Percentiles rank a stretch among this genome's conserved stretches.
Evolutionary conservation across 2,329 filamentous ascomycete species (phyloP).

Genomic region (Colletotrichum sidae): DNA sequence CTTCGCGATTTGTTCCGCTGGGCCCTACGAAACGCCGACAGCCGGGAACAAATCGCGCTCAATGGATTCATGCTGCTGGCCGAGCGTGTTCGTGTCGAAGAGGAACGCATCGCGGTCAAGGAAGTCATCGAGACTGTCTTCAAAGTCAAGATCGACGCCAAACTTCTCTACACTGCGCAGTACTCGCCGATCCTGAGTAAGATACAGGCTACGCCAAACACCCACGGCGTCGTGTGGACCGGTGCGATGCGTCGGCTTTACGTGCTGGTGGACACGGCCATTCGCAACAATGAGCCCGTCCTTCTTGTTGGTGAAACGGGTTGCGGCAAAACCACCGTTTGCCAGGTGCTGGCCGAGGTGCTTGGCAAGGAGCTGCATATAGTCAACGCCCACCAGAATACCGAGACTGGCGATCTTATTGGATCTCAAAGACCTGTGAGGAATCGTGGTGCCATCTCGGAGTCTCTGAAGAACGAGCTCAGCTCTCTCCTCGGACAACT

Average conservation of each 20-base stretch:
- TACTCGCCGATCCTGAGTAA: slow-evolving; percentile 67
- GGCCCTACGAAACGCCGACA: slow-evolving; percentile 87
- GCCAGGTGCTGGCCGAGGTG: slow-evolving; percentile 89
- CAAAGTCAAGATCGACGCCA: slow-evolving; percentile 83
- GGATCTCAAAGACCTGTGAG: slow-evolving; percentile 92
- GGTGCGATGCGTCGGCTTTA: slow-evolving; percentile 93
- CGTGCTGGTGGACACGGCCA: slow-evolving; percentile 85
- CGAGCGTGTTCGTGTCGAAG: slow-evolving; percentile 91
- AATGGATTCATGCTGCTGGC: slow-evolving; percentile 98
- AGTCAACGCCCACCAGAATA: slow-evolving; percentile 98
- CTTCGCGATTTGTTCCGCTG: slow-evolving; percentile 95
- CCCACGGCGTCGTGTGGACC: slow-evolving; percentile 88
- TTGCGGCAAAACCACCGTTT: slow-evolving; percentile 97
- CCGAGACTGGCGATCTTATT: slow-evolving; percentile 96
- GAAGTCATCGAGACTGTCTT: slow-evolving; percentile 90
- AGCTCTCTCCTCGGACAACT: slow-evolving; percentile 55
- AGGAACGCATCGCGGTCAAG: slow-evolving; percentile 88
- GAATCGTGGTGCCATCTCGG: slow-evolving; percentile 81
- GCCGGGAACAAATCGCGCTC: slow-evolving; percentile 85
- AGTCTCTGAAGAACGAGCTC: slow-evolving; percentile 74
- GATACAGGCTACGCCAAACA: slow-evolving; percentile 59
- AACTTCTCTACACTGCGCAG: slow-evolving; percentile 75
- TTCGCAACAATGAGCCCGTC: slow-evolving; percentile 92
- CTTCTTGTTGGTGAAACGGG: slow-evolving; percentile 96
- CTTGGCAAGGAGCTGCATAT: slow-evolving; percentile 82